Conservation (phyloP, 2,329 filamentous ascomycete genomes). For the Aspergillus versicolor region DNA sequence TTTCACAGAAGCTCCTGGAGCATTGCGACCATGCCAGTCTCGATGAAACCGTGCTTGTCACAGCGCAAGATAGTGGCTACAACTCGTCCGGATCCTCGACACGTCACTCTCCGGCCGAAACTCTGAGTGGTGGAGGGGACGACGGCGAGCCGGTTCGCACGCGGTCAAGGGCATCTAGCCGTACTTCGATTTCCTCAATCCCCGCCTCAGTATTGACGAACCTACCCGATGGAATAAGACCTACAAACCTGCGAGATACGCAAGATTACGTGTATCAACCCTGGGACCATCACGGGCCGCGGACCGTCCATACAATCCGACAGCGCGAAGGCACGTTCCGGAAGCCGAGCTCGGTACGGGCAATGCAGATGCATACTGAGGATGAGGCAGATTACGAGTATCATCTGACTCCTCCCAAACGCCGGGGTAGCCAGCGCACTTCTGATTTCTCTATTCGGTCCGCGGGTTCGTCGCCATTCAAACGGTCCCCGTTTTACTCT, state of each 20-base stretch:
- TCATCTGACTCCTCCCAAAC: slow-evolving; percentile 34
- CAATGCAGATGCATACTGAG: slow-evolving; percentile 45
- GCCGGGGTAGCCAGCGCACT: slow-evolving; percentile 26
- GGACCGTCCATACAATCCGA: slow-evolving; percentile 27
- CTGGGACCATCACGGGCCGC: slow-evolving; percentile 20
- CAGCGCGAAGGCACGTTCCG: slow-evolving; percentile 41
- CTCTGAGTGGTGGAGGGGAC: slow-evolving; percentile 26
- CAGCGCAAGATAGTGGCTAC: slow-evolving; percentile 30
- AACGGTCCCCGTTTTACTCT: slow-evolving; percentile 37
- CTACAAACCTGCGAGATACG: slow-evolving; percentile 21
- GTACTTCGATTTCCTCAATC: slow-evolving; percentile 43
- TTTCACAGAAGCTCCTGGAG: slow-evolving; percentile 1
- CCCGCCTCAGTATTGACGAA: slow-evolving; percentile 40
- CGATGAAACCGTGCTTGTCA: slow-evolving; percentile 20
- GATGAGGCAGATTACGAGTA: slow-evolving; percentile 44
- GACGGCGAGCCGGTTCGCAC: slow-evolving; percentile 25
- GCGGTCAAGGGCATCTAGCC: slow-evolving; percentile 36
- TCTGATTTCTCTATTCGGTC: slow-evolving; percentile 35
- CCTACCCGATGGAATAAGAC: slow-evolving; percentile 26
- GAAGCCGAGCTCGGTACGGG: slow-evolving; percentile 46
- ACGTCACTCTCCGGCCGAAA: slow-evolving; percentile 28
- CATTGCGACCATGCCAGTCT: slow-evolving; percentile 12
- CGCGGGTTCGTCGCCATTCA: slow-evolving; percentile 30
- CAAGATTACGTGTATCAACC: slow-evolving; percentile 10
- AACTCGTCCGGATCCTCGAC: slow-evolving; percentile 35